Base-by-base conservation (phyloP, 2,329 filamentous ascomycete genomes). In the Monosporascus ibericus region DNA sequence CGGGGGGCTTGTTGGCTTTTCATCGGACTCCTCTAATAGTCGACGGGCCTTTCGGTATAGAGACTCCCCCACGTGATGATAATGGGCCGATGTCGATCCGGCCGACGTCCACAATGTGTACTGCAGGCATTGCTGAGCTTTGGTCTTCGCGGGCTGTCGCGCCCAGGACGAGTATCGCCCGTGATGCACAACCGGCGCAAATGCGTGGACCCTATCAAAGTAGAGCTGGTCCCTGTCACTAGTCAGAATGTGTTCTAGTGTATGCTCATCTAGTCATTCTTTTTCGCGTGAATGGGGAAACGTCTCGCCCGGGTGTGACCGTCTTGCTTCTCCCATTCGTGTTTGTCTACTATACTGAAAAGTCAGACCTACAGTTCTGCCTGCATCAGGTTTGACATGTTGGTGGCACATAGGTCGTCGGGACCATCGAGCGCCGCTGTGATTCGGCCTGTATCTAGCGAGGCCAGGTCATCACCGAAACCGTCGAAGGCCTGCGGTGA, bases 31-130 rank as follows among this genome's bases (percentile, higher is more conserved):
- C 47, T 62, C 60, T 47, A 61, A 55, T 20, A 49, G 48, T 38
- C 48, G 37, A 5, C 57, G 54, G n/a, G 56, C 59, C 39, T 54
- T 53, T 14, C 54, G 52, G n/a, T 57, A 53, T 42, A 58, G 52
- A 20, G 53, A 52, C 40, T 55, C 57, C 3, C 55, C 57, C n/a
- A 59, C 52, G 25, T 54, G 57, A 27, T 57, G 57, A 39, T 57
- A 59, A 18, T 59, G 57, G 5, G 57, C 57, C 22, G 57, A 59
- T 6, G 57, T 55, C 8, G 57, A 59, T 34, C 55, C 55, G 9
- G 57, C 57, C 11, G 57, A 44, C 11, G 57, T 59, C 57, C 57
- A 59, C 57, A 59, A 57, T 3, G 57, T 55, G 37, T 57, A 53
- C 9, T 55, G 57, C 34, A 59, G 47, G 36, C 57, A 59, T 38